A percentile compares a stretch with the other conserved stretches of the same genome.
phyloP scores from a whole-genome alignment of 768 basidiomycete genomes.

The Mycena latifolia region DNA sequence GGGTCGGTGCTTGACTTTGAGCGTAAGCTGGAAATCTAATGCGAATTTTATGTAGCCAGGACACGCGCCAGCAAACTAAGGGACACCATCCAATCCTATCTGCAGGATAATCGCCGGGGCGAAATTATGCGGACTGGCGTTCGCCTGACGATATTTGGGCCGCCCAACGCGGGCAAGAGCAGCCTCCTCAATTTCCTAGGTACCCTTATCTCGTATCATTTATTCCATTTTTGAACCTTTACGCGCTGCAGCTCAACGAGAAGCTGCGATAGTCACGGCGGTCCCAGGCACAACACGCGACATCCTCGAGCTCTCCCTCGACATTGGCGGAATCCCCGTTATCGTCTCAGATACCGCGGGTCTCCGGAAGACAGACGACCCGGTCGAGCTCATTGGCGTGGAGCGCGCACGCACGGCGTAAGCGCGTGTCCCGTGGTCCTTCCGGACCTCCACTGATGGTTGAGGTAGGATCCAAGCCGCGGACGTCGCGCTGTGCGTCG shows the following conservation, averaged over 20 bases:
- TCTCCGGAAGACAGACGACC: constrained; percentile 73
- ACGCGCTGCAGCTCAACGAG: constrained; percentile 74
- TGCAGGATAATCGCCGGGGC: constrained; percentile 80
- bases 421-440: constrained; percentile 41
- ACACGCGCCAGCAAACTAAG: constrained; percentile 63
- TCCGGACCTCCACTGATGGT: not conserved
- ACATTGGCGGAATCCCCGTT: constrained; percentile 90
- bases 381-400: constrained; percentile 87
- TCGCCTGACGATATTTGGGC: constrained; percentile 89
- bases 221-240: constrained; percentile 1
- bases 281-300: constrained; percentile 93
- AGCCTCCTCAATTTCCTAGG: constrained; percentile 89
- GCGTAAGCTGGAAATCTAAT: not conserved
- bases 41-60: constrained; percentile 57
- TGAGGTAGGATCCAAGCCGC: constrained; percentile 69
- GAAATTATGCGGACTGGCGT: constrained; percentile 89
- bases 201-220: constrained; percentile 39
- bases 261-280: constrained; percentile 91
- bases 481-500: constrained; percentile 83
- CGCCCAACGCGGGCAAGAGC: constrained; percentile 96
- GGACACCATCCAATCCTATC: constrained; percentile 62
- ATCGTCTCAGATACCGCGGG: constrained; percentile 91
- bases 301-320: constrained; percentile 85
- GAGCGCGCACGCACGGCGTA: constrained; percentile 78
- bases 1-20: constrained; percentile 56